These are phyloP conservation scores for Pseudopithomyces chartarum DNA, from an alignment of 2,329 filamentous ascomycete species.

Conservation along the genomic window DNA sequence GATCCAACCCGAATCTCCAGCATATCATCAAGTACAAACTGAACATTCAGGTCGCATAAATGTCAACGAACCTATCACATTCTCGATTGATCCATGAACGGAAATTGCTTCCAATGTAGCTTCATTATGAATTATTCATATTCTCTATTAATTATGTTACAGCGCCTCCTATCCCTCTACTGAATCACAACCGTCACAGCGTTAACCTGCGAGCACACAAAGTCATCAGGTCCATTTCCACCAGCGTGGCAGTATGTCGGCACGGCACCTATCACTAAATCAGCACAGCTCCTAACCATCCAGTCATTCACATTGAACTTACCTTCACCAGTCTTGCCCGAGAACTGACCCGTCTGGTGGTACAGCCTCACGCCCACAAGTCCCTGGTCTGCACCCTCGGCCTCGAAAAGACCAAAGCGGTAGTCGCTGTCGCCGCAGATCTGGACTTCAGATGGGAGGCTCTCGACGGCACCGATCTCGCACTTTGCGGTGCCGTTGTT, in stretches of 20 bases:
- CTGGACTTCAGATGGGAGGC: conserved; percentile 18
- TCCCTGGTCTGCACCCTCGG: conserved; percentile 4
- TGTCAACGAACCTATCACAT: no score
- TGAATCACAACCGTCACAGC: conserved; percentile 18
- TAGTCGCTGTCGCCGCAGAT: conserved; percentile 24
- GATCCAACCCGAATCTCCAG: no score
- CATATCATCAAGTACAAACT: no score
- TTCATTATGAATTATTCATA: no score
- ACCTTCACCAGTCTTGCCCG: conserved; percentile 17
- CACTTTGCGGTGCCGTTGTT: conserved; percentile 19
- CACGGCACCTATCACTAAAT: not conserved
- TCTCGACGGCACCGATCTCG: conserved; percentile 13
- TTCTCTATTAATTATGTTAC: no score
- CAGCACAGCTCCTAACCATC: no score
- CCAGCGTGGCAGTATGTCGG: conserved; percentile 28
- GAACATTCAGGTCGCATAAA: no score
- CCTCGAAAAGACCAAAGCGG: conserved; percentile 21
- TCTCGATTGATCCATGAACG: no score
- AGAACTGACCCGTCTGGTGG: conserved; percentile 17
- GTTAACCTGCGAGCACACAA: conserved; percentile 21
- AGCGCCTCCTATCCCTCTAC: not conserved
- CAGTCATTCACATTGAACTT: no score
- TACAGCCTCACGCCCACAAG: conserved; percentile 17
- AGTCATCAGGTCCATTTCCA: conserved; percentile 23
- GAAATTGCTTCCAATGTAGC: no score